Evolutionary conservation across 345 rosid species (phyloP), one percentile per base, ranked within the genome.

Genomic region (Mangifera indica): DNA sequence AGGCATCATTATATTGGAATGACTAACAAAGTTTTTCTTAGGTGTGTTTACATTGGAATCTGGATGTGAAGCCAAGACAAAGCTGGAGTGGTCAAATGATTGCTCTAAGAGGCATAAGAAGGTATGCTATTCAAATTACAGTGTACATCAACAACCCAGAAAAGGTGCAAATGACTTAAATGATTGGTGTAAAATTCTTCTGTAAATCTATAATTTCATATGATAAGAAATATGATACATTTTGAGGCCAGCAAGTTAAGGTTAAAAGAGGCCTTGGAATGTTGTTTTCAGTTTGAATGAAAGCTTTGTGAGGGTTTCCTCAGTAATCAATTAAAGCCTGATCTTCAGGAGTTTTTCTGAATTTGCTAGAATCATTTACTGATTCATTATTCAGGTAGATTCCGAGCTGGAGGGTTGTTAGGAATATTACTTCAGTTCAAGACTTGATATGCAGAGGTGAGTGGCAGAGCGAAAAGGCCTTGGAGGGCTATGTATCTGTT

Each of bases 161-260:
- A 40, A 49, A 66, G 46, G 49, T 69, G 67, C 49, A 52, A 24
- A 37, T 54, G 67, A 57, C 67, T 59, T 46, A 57, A 46, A 60
- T 51, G 45, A 52, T 63, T 72, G 81, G 57, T 73, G 81, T 69
- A 78, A 61, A 74, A 61, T 80, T 80, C 52, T 71, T 78, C 59
- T 73, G 79, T 82, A 78, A 64, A 78, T 76, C 57, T 66, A 57
- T 68, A 64, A 52, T 29, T 69, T 51, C 26, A 73, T 49, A 51
- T 37, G 60, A 45, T 51, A 37, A 65, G 73, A 57, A 49, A 46
- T 37, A 37, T 26, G 64, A 8, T 52, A n/a, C 51, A 21, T n/a
- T 63, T 45, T 24, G 26, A 46, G 80, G 70, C 76, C 61, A 34
- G 18, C 24, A 52, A 32, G 45, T 66, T n/a, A 37, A 59, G 65